These are phyloP conservation scores for Rosa persica DNA, from an alignment of 306 rosid species.

Conservation along the genomic window DNA sequence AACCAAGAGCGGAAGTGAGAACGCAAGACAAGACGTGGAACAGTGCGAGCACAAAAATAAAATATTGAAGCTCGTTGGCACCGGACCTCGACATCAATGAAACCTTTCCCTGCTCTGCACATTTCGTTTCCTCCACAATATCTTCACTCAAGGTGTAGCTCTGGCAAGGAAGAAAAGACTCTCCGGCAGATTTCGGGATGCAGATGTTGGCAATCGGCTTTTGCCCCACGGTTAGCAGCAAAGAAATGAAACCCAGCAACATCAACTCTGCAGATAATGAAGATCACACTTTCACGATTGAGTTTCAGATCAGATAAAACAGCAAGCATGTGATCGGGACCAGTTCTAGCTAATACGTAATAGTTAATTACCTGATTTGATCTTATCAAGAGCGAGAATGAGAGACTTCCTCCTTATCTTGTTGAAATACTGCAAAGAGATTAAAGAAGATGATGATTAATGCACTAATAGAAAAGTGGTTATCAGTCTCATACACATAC, in stretches of 20 bases:
- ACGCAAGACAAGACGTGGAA: conserved; percentile 45
- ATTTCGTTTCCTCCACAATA: conserved; percentile 38
- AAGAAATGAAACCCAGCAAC: conserved; percentile 52
- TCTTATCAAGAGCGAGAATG: conserved; percentile 46
- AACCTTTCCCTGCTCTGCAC: conserved; percentile 42
- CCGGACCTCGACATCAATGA: conserved; percentile 48
- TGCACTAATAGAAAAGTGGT: not conserved
- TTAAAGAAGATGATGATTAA: not conserved
- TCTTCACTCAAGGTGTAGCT: not conserved
- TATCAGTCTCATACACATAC: not conserved
- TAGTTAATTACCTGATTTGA: conserved; percentile 41
- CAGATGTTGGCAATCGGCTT: conserved; percentile 48
- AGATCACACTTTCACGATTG: not conserved
- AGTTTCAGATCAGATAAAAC: not conserved
- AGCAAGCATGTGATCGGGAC: not conserved
- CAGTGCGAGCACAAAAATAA: conserved; percentile 44
- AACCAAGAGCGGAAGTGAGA: conserved; percentile 54
- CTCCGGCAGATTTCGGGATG: conserved; percentile 38
- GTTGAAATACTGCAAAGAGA: conserved; percentile 39
- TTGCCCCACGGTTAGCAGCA: conserved; percentile 43
- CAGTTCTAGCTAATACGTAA: not conserved
- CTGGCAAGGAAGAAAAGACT: conserved; percentile 47
- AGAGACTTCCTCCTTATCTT: conserved; percentile 44
- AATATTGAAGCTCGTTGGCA: conserved; percentile 38
- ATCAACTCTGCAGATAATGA: conserved; percentile 39